Evolutionary conservation across 139 green algal species (phyloP).

Genomic region (Picochlorum sp.): DNA sequence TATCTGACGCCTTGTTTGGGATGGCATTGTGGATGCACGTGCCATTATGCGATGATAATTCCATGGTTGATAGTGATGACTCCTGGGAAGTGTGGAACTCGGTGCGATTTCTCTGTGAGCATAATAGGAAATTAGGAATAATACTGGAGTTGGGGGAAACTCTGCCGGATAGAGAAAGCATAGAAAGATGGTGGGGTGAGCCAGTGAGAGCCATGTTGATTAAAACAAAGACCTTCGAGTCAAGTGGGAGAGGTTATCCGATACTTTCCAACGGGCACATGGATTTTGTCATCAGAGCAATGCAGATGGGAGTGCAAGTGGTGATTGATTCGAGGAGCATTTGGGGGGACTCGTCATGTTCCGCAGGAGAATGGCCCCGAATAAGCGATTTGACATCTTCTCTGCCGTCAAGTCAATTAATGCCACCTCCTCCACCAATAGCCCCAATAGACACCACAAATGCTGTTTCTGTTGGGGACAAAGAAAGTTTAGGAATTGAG

Average conservation of each 20-base stretch:
- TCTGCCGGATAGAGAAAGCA: conserved; percentile 15
- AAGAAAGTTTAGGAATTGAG: no score
- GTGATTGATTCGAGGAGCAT: no score
- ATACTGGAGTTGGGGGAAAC: conserved; percentile 45
- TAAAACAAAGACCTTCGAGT: conserved; percentile 55
- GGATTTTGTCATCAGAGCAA: no score
- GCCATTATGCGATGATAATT: conserved; percentile 10
- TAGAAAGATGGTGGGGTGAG: conserved; percentile 76
- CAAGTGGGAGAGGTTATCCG: background rate
- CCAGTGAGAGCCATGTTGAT: conserved; percentile 76
- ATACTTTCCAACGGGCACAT: background rate
- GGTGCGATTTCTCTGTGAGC: conserved; percentile 56
- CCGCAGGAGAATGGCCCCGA: no score
- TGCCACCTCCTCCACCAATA: background rate
- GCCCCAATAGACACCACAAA: background rate
- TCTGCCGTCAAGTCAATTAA: background rate
- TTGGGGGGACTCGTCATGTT: no score
- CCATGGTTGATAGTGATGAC: conserved; percentile 16
- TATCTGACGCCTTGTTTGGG: conserved; percentile 27
- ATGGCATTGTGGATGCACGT: conserved; percentile 83
- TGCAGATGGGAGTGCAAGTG: no score
- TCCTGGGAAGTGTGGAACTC: conserved; percentile 64
- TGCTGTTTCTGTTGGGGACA: background rate
- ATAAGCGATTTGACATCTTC: no score
- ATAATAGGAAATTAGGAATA: conserved; percentile 57